Evolutionary conservation across 2,329 filamentous ascomycete genomes (phyloP), one percentile per base, ranked within the genome.

Genomic region (Cordyceps javanica): DNA sequence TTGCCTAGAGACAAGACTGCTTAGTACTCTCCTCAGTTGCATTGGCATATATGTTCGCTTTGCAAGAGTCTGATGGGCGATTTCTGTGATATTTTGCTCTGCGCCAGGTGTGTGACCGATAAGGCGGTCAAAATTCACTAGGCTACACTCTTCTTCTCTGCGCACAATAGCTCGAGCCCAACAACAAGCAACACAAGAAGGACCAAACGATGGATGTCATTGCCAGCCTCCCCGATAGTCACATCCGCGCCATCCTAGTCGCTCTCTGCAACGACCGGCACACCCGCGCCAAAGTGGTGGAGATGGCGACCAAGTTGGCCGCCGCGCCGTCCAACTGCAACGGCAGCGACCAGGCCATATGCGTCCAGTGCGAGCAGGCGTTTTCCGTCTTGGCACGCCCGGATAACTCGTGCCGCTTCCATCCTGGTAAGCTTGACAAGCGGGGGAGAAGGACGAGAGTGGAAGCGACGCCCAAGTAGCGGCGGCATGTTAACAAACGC

Each of bases 401-500:
- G 5, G n/a, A 36, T 4, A 32, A 26, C 5, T 7, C 23, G 16
- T 55, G 52, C 26, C 52, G 23, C 14, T 55, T 13, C 16, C 52
- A 55, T 38, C 39, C 52, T 3, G 52, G 52, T 46, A 55, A 36
- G 13, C 21, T 21, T 41, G 23, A 26, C 5, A 25, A 50, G 10
- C 2, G 10, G 3, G 28, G 16, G 9, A 21, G 32, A 23, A 32
- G 25, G 30, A 23, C 16, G 1, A 13, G 6, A 7, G 21, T n/a
- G 30, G 21, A 2, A 16, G 49, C 7, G 23, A 21, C 6, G 49
- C 2, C 16, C 23, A 13, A 58, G 59, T 51, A 52, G 41, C 62
- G 38, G 42, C 61, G 30, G 42, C 58, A 25, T 44, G 19, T 39
- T 54, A 54, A 54, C 19, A 44, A 4, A 10, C 10, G n/a, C 7